These are phyloP conservation scores for Boletus rubropictus DNA, from an alignment of 768 basidiomycete genomes.

Conservation along the genomic window DNA sequence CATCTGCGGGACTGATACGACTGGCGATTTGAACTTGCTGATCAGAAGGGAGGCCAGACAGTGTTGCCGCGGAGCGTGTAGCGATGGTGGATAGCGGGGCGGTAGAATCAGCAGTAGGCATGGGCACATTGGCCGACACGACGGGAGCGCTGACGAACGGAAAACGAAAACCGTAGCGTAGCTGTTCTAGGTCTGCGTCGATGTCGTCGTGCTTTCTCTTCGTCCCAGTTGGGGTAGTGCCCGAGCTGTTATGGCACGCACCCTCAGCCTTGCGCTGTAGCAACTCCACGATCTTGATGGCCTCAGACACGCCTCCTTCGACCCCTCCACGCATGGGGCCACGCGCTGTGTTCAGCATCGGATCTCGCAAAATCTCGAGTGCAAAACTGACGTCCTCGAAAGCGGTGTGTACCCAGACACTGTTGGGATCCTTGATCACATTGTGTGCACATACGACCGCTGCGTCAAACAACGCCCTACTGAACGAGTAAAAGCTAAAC, in stretches of 20 bases:
- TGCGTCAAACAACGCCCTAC: conserved; percentile 60
- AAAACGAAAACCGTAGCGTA: conserved; percentile 34
- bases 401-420: conserved; percentile 44
- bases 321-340: conserved; percentile 30
- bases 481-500: conserved; percentile 55
- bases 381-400: conserved; percentile 42
- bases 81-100: no score
- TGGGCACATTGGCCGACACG: conserved; percentile 8
- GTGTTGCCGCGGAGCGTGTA: neutral
- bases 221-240: conserved; percentile 24
- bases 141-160: conserved; percentile 40
- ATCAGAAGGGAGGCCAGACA: neutral
- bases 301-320: conserved; percentile 33
- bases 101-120: neutral
- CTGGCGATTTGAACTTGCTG: neutral
- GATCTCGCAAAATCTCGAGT: conserved; percentile 39
- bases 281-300: conserved; percentile 36
- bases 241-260: conserved; percentile 16
- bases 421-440: conserved; percentile 47
- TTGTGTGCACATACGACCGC: conserved; percentile 60
- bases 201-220: conserved; percentile 43
- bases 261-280: conserved; percentile 38
- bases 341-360: conserved; percentile 28
- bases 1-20: conserved; percentile 8
- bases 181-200: conserved; percentile 30